These are phyloP conservation scores for Amylocarpus encephaloides DNA, from an alignment of 2,329 filamentous ascomycete species.

Conservation along the genomic window DNA sequence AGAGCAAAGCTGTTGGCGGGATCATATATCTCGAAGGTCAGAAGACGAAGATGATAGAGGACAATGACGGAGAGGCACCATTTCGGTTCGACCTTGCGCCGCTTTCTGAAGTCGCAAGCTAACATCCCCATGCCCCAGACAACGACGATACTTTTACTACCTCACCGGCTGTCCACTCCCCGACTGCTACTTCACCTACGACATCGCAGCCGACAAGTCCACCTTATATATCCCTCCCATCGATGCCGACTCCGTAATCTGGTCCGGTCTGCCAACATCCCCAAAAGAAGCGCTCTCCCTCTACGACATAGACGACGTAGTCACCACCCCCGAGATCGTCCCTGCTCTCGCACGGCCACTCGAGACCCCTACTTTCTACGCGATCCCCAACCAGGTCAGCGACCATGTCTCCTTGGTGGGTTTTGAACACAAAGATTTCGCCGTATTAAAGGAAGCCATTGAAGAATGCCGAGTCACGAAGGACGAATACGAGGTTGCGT, in stretches of 20 bases:
- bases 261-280: conserved; percentile 81
- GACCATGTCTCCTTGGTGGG: conserved; percentile 64
- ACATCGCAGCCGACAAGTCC: conserved; percentile 64
- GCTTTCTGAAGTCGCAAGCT: conserved; percentile 1
- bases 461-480: conserved; percentile 65
- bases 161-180: conserved; percentile 76
- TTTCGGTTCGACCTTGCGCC: conserved; percentile 54
- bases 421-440: conserved; percentile 58
- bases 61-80: conserved; percentile 76
- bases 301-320: conserved; percentile 78
- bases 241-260: conserved; percentile 84
- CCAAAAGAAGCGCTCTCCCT: conserved; percentile 64
- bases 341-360: conserved; percentile 44
- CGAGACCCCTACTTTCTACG: conserved; percentile 54
- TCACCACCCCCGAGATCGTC: conserved; percentile 66
- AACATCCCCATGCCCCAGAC: conserved; percentile 42
- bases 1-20: conserved; percentile 59
- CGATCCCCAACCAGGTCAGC: conserved; percentile 72
- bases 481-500: conserved; percentile 66
- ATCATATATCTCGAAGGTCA: conserved; percentile 86
- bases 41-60: conserved; percentile 74
- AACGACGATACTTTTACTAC: conserved; percentile 93
- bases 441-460: conserved; percentile 53
- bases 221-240: conserved; percentile 89
- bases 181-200: conserved; percentile 76